Evolutionary conservation across 345 rosid genomes (phyloP), one percentile per base, ranked within the genome.

Genomic region (Syzygium aromaticum): DNA sequence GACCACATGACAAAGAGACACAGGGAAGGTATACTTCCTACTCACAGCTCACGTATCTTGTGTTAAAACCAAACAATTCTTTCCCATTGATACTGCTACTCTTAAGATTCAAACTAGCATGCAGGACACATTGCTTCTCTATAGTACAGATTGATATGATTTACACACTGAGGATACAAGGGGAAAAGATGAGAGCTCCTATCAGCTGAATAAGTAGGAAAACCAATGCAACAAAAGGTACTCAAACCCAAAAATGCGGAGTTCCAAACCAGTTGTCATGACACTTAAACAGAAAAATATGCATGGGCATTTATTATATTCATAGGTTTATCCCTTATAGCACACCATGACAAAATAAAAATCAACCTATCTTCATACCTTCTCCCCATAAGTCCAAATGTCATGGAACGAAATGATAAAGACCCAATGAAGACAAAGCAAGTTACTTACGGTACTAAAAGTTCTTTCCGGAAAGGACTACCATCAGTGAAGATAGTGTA

Each of bases 401-500:
- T 19, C 27, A 51, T 12, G 40, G 22, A 30, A 38, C 13, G 5
- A 52, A 38, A 28, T n/a, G 59, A 52, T 27, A 27, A 84, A 52
- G 38, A 14, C 15, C 61, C 38, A 25, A 25, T 51, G 46, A 33
- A 52, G 82, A 87, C 73, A 52, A 54, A 56, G 77, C 23, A 40
- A 78, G 52, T 80, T 86, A 89, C 96, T 97, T 88, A 97, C 98
- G 97, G 99, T 84, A 95, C 94, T 6, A 93, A 83, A 51, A 97
- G 96, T 86, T 97, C 99, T 91, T 86, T 92, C 86, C 96, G 97
- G 87, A 97, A 97, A 88, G 98, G 99, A 51, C 95, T 92, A 86
- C 99, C 98, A 90, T 94, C 91, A 54, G 98, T 95, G 56, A 89
- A 73, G 84, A 93, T 52, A 67, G 98, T 94, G 91, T 93, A 96